Base-by-base conservation (phyloP, 805 yeast species). In the Kodamaea kakaduensis region DNA sequence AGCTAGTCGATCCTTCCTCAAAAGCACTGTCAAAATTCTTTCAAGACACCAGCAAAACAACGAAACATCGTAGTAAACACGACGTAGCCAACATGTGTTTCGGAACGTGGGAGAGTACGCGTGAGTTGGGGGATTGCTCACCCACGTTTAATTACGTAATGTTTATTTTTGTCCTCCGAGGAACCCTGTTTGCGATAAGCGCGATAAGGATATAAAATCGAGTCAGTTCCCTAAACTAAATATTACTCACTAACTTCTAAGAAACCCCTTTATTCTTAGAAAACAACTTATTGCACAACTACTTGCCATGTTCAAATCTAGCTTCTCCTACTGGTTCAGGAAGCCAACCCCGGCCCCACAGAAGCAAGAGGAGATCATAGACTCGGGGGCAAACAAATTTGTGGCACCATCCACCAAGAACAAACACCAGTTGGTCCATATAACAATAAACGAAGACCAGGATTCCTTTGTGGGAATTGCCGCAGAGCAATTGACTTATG, bases 391-490 rank as follows among this genome's bases (percentile, higher is more conserved):
- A 18, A 50, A 40, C 27, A 46, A 51, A 17, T 60, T 64, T 37
- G 52, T 57, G 17, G 48, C 64, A 26, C 50, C 61, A n/a, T 29
- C 41, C 28, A 34, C 36, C n/a, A 53, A 55, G 17, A 44, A 54
- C 30, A 56, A 52, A 17, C 45, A 53, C 34, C 53, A 51, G 38
- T 37, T 58, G 40, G 41, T 61, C 41, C 52, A 55, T 30, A 53
- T 66, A 16, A 54, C 67, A 8, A 63, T 66, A 69, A 51, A 50
- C 21, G 58, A 55, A 18, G 48, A 56, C 23, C 52, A 51, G 10
- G 65, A 59, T 18, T 60, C 50, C 28, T 54, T 65, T 35, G 59
- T 67, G 15, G 68, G 63, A 27, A 62, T 67, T 36, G 53, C 55
- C 34, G 50, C 44, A 43, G 56, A 56, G 28, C 55, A 57, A 34